Conservation (phyloP, 805 yeast species). For the Saccharomycopsis malanga region DNA sequence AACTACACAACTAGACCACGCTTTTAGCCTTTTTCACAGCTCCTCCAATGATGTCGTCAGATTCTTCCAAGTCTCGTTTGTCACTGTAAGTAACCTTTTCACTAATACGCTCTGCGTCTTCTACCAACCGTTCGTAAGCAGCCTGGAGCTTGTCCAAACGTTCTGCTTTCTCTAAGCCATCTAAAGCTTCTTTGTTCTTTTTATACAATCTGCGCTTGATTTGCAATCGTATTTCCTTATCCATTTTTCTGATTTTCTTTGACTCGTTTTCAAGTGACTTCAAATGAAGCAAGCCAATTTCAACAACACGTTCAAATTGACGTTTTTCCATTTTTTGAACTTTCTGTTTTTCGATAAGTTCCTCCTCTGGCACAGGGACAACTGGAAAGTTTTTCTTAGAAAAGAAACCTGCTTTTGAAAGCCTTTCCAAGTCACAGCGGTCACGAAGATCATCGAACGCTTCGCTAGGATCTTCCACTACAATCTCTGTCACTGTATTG, state of each 20-base stretch:
- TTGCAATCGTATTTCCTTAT: slow-evolving; percentile 43
- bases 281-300: slow-evolving; percentile 56
- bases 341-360: slow-evolving; percentile 38
- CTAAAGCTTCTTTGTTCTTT: slow-evolving; percentile 74
- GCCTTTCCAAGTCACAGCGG: slow-evolving; percentile 58
- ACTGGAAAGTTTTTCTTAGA: slow-evolving; percentile 22
- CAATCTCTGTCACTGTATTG: slow-evolving; percentile 53
- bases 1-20: too few species aligned
- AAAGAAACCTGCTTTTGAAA: slow-evolving; percentile 31
- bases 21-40: not conserved
- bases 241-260: slow-evolving; percentile 24
- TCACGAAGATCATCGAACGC: slow-evolving; percentile 88
- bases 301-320: slow-evolving; percentile 71
- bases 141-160: slow-evolving; percentile 64
- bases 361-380: slow-evolving; percentile 24
- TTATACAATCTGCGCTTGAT: slow-evolving; percentile 71
- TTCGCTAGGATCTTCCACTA: slow-evolving; percentile 93
- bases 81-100: slow-evolving; percentile 23
- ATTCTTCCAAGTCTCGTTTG: not conserved
- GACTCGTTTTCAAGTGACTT: slow-evolving; percentile 21
- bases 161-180: slow-evolving; percentile 56
- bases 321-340: slow-evolving; percentile 60
- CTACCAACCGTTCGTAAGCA: slow-evolving; percentile 61
- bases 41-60: not conserved
- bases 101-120: slow-evolving; percentile 61